These are phyloP conservation scores for Suillus fuscotomentosus DNA, from an alignment of 768 basidiomycete species.

Conservation along the genomic window DNA sequence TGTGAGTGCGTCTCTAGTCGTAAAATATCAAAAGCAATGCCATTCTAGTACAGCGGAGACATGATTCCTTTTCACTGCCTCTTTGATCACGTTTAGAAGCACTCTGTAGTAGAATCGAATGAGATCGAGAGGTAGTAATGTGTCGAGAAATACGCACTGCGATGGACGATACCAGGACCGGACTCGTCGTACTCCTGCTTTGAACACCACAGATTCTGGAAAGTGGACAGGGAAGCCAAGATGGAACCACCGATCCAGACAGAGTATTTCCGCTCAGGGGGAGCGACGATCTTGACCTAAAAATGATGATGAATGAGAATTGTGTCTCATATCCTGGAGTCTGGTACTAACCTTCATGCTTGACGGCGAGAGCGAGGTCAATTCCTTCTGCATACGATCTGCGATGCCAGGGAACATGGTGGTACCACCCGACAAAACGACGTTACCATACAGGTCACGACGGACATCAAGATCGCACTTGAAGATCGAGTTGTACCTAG, in stretches of 20 bases:
- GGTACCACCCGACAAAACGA: conserved; percentile 72
- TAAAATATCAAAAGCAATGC: conserved; percentile 13
- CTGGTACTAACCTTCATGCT: conserved; percentile 71
- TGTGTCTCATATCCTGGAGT: neutral
- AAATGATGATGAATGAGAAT: conserved; percentile 3
- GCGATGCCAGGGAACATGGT: conserved; percentile 97
- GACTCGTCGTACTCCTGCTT: conserved; percentile 92
- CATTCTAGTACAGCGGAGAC: conserved; percentile 27
- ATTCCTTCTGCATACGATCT: conserved; percentile 95
- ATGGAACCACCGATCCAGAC: conserved; percentile 94
- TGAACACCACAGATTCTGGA: conserved; percentile 96
- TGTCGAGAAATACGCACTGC: conserved; percentile 47
- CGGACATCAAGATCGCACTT: conserved; percentile 72
- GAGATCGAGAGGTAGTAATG: neutral
- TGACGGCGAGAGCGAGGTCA: conserved; percentile 73
- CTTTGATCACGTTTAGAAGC: conserved; percentile 21
- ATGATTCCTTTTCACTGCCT: conserved; percentile 20
- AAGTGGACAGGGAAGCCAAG: conserved; percentile 86
- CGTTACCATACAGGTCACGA: conserved; percentile 34
- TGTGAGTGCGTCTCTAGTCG: neutral
- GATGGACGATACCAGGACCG: conserved; percentile 77
- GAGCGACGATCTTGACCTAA: conserved; percentile 88
- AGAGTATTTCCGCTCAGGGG: conserved; percentile 92
- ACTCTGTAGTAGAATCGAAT: conserved; percentile 15
- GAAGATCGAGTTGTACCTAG: conserved; percentile 56